Base-by-base conservation (phyloP, 352 stramenopile genomes). In the Phytophthora kernoviae region DNA sequence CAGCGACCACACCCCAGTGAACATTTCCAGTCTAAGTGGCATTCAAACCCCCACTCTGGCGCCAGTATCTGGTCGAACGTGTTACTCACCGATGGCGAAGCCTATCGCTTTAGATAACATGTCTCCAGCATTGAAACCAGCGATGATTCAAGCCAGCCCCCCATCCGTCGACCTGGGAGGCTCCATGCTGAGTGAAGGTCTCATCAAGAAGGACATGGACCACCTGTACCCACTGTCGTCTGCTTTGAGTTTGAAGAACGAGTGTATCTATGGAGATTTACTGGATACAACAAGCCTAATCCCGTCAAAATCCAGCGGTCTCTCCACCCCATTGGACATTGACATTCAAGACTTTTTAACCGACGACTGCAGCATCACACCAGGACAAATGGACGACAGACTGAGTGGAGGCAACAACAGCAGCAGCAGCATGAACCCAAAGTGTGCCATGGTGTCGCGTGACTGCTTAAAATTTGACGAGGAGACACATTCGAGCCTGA, bases 31-130 rank as follows among this genome's bases (percentile, higher is more conserved):
- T 37, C 26, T 44, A 32, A 60, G 17, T 32, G 36, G 46, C 22
- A 32, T 63, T 18, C 68, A 78, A 44, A 59, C 68, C 36, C 42
- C 62, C 2, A 61, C 45, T 5, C 70, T 77, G 52, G 63, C 53
- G 1, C 51, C 62, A 2, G 65, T 55, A 5, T 69, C 59, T 12
- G 71, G 68, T 18, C 71, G 84, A 46, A 64, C 77, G 11, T 92
- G 83, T 63, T 92, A 87, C 66, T 92, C 83, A 27, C 83, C 83
- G 0, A 88, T 92, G 78, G 68, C 83, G n/a, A 92, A 92, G 65
- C 68, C 79, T n/a, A 58, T 91, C 22, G 60, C 79, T 15, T 77
- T 90, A 44, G 85, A 94, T 49, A 94, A 94, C 64, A 93, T 94
- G 85, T 94, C 85, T 8, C 85, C 85, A 0, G 81, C 82, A 12